These are phyloP conservation scores for Pythium insidiosum DNA, from an alignment of 352 stramenopile genomes.

Conservation along the genomic window DNA sequence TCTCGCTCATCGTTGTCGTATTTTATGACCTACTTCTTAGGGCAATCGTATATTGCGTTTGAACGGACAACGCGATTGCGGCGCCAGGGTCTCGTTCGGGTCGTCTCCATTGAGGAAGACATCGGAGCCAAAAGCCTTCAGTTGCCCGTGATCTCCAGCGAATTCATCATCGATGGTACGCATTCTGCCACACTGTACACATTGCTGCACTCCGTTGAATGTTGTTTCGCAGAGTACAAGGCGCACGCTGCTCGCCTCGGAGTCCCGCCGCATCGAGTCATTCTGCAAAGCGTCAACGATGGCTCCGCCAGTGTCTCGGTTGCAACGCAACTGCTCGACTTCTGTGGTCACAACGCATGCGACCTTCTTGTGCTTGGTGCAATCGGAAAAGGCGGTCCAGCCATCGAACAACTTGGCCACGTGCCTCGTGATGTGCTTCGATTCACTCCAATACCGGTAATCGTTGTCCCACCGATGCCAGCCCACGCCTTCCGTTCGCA, in stretches of 20 bases:
- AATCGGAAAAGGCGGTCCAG: constrained; percentile 48
- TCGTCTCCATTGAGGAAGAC: constrained; percentile 46
- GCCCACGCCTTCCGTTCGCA: constrained; percentile 30
- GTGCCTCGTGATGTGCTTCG: constrained; percentile 40
- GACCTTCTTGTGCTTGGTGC: constrained; percentile 53
- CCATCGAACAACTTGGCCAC: constrained; percentile 47
- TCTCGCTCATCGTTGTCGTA: neutral
- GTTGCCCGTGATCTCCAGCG: constrained; percentile 42
- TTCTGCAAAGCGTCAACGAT: constrained; percentile 20
- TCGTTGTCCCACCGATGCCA: constrained; percentile 41
- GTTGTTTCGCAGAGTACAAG: constrained; percentile 35
- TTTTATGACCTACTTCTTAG: constrained; percentile 7
- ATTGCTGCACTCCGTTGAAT: neutral
- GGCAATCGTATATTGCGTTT: constrained; percentile 58
- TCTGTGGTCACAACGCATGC: constrained; percentile 10
- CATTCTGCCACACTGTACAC: neutral
- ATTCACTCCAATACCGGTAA: constrained; percentile 12
- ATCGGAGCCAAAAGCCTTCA: constrained; percentile 28
- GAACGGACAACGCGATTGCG: constrained; percentile 32
- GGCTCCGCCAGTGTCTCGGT: constrained; percentile 12
- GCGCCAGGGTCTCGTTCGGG: constrained; percentile 30
- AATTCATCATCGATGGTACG: constrained; percentile 52
- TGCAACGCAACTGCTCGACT: constrained; percentile 26
- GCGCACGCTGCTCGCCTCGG: constrained; percentile 28
- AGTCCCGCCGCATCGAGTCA: constrained; percentile 30